These are phyloP conservation scores for Acorus calamus DNA, from an alignment of 106 monocot genomes.

Conservation along the genomic window DNA sequence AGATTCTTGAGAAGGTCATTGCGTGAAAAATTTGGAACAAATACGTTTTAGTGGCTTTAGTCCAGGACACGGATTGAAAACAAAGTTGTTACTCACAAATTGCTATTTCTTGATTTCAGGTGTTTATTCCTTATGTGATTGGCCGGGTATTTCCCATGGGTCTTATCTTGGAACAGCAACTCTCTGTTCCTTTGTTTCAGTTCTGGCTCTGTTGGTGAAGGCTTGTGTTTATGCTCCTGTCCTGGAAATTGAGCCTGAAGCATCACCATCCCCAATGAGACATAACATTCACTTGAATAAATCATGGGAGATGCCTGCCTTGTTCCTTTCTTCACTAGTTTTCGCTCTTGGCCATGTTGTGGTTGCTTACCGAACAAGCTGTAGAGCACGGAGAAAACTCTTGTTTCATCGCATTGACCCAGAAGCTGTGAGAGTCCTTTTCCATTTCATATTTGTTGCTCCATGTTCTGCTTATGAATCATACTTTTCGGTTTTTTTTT, in stretches of 20 bases:
- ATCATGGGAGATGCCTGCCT: constrained; percentile 62
- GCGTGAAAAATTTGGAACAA: too few relatives aligned
- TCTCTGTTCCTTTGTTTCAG: constrained; percentile 43
- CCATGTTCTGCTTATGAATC: background rate
- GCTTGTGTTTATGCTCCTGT: constrained; percentile 47
- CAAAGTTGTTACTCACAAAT: background rate
- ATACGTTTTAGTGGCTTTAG: too few relatives aligned
- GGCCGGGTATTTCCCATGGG: constrained; percentile 39
- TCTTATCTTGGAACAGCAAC: constrained; percentile 63
- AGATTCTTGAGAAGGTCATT: too few relatives aligned
- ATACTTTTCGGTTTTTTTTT: constrained; percentile 5
- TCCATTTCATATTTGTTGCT: background rate
- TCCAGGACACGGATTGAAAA: too few relatives aligned
- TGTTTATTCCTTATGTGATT: constrained; percentile 61
- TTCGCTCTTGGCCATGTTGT: constrained; percentile 82
- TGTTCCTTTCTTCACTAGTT: constrained; percentile 74
- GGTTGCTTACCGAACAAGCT: constrained; percentile 71
- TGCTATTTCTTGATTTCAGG: constrained; percentile 26
- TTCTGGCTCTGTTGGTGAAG: constrained; percentile 49
- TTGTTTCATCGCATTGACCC: constrained; percentile 52
- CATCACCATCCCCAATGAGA: constrained; percentile 15
- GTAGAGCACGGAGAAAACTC: constrained; percentile 61
- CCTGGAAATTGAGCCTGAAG: constrained; percentile 26
- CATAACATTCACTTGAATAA: constrained; percentile 47
- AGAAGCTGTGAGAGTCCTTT: constrained; percentile 52